These are phyloP conservation scores for Pinus tabuliformis DNA, from an alignment of 75 land plant species.

Conservation along the genomic window DNA sequence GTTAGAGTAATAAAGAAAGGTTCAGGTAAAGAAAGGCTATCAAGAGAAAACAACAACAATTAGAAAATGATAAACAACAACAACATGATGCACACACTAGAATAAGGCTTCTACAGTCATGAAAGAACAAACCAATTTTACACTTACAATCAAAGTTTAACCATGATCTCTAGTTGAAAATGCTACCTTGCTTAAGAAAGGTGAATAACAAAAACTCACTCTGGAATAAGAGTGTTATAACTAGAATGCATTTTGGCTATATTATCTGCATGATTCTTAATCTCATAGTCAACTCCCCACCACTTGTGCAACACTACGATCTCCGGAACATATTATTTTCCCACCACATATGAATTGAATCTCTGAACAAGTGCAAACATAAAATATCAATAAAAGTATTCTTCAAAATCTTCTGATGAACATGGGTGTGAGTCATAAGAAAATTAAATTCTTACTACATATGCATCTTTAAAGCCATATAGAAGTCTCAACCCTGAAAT, in stretches of 20 bases:
- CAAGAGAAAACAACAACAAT: too few relatives aligned
- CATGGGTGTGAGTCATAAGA: too few relatives aligned
- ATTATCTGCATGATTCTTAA: slow-evolving; percentile 79
- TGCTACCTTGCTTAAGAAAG: neutral
- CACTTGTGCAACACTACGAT: slow-evolving; percentile 95
- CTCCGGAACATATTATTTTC: slow-evolving; percentile 84
- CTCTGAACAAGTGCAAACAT: slow-evolving; percentile 23
- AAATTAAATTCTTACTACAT: neutral
- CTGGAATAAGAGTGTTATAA: slow-evolving; percentile 82
- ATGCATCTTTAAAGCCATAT: neutral
- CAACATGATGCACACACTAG: neutral
- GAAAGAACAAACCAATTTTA: neutral
- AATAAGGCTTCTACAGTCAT: neutral
- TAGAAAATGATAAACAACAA: neutral
- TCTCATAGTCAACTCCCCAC: slow-evolving; percentile 98
- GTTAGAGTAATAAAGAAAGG: too few relatives aligned
- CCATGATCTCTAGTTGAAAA: neutral
- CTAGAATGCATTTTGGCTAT: slow-evolving; percentile 71
- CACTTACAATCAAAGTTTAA: neutral
- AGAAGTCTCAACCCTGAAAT: too few relatives aligned
- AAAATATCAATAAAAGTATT: neutral
- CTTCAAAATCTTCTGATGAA: neutral
- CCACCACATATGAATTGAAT: slow-evolving; percentile 91
- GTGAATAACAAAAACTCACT: slow-evolving; percentile 37
- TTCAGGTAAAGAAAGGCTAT: too few relatives aligned